These are phyloP conservation scores for Rossbeevera mucosa DNA, from an alignment of 768 basidiomycete species.

Conservation along the genomic window DNA sequence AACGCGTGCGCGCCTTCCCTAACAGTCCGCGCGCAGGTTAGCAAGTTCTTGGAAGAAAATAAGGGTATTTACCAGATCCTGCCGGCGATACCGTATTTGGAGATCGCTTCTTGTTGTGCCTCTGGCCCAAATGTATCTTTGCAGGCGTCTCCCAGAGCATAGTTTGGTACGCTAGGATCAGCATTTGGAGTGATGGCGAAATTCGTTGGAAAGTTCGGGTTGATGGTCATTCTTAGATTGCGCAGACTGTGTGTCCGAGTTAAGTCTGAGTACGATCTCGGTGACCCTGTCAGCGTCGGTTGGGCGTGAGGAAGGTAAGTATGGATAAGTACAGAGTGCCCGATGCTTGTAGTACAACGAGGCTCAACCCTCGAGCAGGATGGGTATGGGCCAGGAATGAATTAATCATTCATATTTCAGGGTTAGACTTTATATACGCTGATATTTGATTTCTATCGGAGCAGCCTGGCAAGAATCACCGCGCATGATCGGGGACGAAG, in stretches of 20 bases:
- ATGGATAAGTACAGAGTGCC: too few species aligned
- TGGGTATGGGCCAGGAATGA: too few species aligned
- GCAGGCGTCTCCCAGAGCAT: not conserved
- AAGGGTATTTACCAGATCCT: slow-evolving; percentile 63
- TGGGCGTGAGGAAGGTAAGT: too few species aligned
- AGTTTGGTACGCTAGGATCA: not conserved
- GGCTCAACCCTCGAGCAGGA: too few species aligned
- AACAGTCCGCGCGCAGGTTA: slow-evolving; percentile 2
- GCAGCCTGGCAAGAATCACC: too few species aligned
- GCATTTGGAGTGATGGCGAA: slow-evolving; percentile 37
- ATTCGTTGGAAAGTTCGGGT: slow-evolving; percentile 44
- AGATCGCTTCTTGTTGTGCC: slow-evolving; percentile 57
- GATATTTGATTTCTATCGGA: too few species aligned
- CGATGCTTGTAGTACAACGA: too few species aligned
- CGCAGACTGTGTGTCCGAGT: not conserved
- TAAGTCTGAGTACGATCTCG: too few species aligned
- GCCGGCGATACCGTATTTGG: slow-evolving; percentile 76
- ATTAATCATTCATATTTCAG: too few species aligned
- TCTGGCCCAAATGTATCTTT: slow-evolving; percentile 25
- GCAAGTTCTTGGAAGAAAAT: slow-evolving; percentile 10
- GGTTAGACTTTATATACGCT: too few species aligned
- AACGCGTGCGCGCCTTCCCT: slow-evolving; percentile 76
- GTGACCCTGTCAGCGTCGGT: too few species aligned
- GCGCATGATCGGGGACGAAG: too few species aligned
- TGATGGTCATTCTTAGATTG: not conserved